Base-by-base conservation (phyloP, 495 filamentous ascomycete species). In the Penicillium lividum region DNA sequence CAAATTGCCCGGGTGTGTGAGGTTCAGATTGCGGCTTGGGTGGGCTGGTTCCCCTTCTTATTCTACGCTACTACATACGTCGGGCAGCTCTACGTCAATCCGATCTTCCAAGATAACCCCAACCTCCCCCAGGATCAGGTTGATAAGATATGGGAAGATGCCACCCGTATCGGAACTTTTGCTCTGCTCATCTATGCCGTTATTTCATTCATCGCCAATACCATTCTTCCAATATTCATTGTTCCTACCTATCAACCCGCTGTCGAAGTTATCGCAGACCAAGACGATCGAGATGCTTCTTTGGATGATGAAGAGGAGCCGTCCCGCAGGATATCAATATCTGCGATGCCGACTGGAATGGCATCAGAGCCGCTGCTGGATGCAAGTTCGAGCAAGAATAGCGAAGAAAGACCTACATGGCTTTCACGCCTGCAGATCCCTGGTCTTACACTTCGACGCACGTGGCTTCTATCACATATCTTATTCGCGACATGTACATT, bases 11-110 rank as follows among this genome's bases (percentile, higher is more conserved):
- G 85, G 63, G 89, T 97, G 58, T 97, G 92, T 71, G 77, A 89
- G 60, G 91, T 94, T 0, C 91, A 97, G 69, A 84, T 97, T 65
- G 91, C 88, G 55, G 89, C 90, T 28, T 97, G 92, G 92, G 86
- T 96, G 60, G 92, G 90, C 57, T 97, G 92, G 89, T 97, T 97
- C 66, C 92, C 92, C 16, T 93, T 96, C 76, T 79, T 97, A 0
- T 97, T 93, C 73, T 97, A 97, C 75, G 89, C 91, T 7, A 94
- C 90, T 1, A 94, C 90, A 29, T 97, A 92, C 70, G 87, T 96
- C 64, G 92, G 88, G 52, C 90, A 97, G 69, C 86, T 95, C 53
- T 94, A 95, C 66, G 88, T 88, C 40, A 86, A 95, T 65, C 91
- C 91, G 0, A 87, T 81, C 54, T 88, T 96, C 54, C 81, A 83